Base-by-base conservation (phyloP, 2,329 filamentous ascomycete genomes). In the Phaeosphaeria sp. region DNA sequence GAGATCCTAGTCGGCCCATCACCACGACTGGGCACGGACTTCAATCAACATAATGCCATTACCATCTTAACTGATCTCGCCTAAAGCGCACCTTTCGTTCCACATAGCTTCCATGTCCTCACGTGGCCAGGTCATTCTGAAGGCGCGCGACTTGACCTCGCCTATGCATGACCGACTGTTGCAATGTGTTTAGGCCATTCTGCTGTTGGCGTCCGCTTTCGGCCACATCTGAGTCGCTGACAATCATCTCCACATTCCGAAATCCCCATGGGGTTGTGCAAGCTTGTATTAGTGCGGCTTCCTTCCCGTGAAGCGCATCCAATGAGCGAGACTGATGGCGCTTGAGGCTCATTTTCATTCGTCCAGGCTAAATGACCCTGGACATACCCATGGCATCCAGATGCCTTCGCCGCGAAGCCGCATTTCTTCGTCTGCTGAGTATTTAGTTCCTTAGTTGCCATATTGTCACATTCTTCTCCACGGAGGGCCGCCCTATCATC, bases 201-300 rank as follows among this genome's bases (percentile, higher is more conserved):
- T 54, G 52, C 59, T 52, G 49, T 25, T 46, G 50, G 43, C 43
- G 50, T 23, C 41, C 48, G 11, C 43, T 27, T 61, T 54, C 11
- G 54, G 53, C 11, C 41, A 46, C 47, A 50, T 43, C 18, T 52
- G 25, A n/a, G 13, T 18, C 18, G 39, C 52, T 46, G 50, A 55
- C 42, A 36, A 7, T 50, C 7, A 20, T 22, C 64, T 57, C 60
- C 64, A 63, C 60, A 63, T 59, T 60, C 64, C 62, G 60, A 63
- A 44, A 48, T 54, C 58, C 60, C 64, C 64, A 59, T 50, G 55
- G 55, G 55, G 54, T 36, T 36, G 30, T 22, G 36, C 30, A 25
- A 52, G 33, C 50, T 39, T 43, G 42, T 13, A 53, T 56, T 57
- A 50, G 56, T 56, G 59, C 61, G 42, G 42, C 42, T 44, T 44